A percentile compares a stretch with the other conserved stretches of the same genome.
phyloP scores from a whole-genome alignment of 164 flowering plant species.

The Aristolochia fimbriata region DNA sequence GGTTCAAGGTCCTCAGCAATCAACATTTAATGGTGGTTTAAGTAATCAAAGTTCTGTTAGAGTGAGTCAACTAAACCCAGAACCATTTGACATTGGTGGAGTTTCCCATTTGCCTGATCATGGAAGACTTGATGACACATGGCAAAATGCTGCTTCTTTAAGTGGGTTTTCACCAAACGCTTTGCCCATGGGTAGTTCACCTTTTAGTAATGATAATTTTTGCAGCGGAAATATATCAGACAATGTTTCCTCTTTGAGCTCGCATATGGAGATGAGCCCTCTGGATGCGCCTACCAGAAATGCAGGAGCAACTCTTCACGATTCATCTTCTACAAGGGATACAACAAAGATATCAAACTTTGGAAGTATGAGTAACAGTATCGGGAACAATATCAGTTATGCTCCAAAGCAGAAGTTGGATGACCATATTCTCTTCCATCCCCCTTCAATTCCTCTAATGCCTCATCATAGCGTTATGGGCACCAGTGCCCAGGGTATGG shows the following conservation, averaged over 20 bases:
- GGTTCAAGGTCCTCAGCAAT: constrained; percentile 31
- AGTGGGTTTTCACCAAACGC: constrained; percentile 25
- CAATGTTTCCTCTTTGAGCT: constrained; percentile 18
- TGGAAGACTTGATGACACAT: constrained; percentile 27
- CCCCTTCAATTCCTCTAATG: constrained; percentile 18
- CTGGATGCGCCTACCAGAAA: constrained; percentile 22
- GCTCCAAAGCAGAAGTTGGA: constrained; percentile 28
- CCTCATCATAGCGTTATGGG: constrained; percentile 17
- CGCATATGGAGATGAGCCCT: constrained; percentile 16
- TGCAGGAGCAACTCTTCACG: constrained; percentile 18
- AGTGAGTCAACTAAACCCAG: constrained; percentile 15
- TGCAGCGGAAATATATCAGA: constrained; percentile 19
- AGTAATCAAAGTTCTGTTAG: constrained; percentile 26
- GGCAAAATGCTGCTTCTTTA: constrained; percentile 39
- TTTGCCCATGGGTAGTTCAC: constrained; percentile 17
- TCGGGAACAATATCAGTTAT: constrained; percentile 11
- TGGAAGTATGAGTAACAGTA: constrained; percentile 6
- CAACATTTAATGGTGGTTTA: constrained; percentile 12
- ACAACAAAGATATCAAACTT: constrained; percentile 12
- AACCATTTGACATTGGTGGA: constrained; percentile 14
- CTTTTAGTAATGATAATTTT: constrained; percentile 16
- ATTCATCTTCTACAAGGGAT: constrained; percentile 21
- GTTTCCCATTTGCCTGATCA: constrained; percentile 29
- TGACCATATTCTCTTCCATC: constrained; percentile 15
- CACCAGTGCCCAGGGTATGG: constrained; percentile 18